Evolutionary conservation across 1,139 yeast species (phyloP).

Genomic region (Yamadazyma dendronema): DNA sequence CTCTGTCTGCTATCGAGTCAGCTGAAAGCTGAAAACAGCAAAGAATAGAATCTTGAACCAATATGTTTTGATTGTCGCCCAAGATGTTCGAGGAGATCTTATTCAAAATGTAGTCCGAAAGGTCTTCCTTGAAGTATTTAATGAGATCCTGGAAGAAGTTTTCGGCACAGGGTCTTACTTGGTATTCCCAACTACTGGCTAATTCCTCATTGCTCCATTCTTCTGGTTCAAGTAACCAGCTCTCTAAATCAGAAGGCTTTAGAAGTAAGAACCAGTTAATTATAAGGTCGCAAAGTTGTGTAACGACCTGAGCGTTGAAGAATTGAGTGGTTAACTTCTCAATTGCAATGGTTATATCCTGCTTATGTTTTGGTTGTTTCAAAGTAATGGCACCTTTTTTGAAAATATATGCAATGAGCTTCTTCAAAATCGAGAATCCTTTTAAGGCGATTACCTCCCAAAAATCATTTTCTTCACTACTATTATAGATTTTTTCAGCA

Average conservation of each 20-base stretch:
- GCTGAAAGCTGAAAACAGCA: slow-evolving; percentile 82
- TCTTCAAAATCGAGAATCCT: slow-evolving; percentile 65
- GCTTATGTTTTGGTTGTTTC: slow-evolving; percentile 59
- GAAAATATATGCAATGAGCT: slow-evolving; percentile 57
- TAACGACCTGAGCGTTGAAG: slow-evolving; percentile 56
- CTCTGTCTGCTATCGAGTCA: slow-evolving; percentile 57
- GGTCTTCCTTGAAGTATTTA: slow-evolving; percentile 57
- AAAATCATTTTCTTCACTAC: slow-evolving; percentile 54
- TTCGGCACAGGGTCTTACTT: slow-evolving; percentile 85
- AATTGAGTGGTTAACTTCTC: slow-evolving; percentile 50
- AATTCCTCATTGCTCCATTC: slow-evolving; percentile 88
- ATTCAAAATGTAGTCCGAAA: slow-evolving; percentile 59
- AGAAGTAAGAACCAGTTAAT: slow-evolving; percentile 72
- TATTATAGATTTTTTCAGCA: slow-evolving; percentile 56
- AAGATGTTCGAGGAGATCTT: slow-evolving; percentile 57
- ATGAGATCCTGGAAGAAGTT: slow-evolving; percentile 77
- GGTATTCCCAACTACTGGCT: slow-evolving; percentile 77
- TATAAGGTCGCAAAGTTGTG: slow-evolving; percentile 60
- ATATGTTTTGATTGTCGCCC: slow-evolving; percentile 46
- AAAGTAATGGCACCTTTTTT: slow-evolving; percentile 68
- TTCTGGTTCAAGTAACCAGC: slow-evolving; percentile 85
- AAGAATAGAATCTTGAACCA: slow-evolving; percentile 75
- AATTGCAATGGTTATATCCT: slow-evolving; percentile 60
- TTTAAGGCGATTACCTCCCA: slow-evolving; percentile 80
- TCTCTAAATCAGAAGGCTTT: slow-evolving; percentile 71